Percentiles rank a stretch among this genome's conserved stretches.
Evolutionary conservation across 352 stramenopile species (phyloP).

Genomic region (Proteromonas lacertae): DNA sequence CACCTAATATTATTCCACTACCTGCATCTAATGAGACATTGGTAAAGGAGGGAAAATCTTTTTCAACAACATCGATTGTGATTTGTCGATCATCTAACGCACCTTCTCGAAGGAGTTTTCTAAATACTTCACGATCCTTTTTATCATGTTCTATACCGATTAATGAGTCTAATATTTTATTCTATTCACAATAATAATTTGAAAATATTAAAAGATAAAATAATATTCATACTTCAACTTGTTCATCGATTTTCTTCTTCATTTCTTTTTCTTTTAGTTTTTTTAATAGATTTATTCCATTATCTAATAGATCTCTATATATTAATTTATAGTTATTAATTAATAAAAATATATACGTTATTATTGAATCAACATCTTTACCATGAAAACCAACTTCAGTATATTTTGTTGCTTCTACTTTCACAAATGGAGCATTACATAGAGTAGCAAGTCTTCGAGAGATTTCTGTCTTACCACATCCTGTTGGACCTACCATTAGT

Average conservation of each 20-base stretch:
- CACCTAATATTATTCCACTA: no score
- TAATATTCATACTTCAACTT: conserved; percentile 17
- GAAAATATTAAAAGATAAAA: background rate
- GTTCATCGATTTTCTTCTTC: conserved; percentile 42
- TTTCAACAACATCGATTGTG: conserved; percentile 25
- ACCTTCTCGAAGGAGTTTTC: conserved; percentile 42
- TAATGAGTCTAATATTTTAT: conserved; percentile 66
- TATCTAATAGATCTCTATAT: conserved; percentile 11
- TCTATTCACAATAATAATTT: conserved; percentile 18
- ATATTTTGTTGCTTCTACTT: conserved; percentile 96
- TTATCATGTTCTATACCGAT: conserved; percentile 33
- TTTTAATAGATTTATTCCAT: no score
- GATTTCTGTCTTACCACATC: conserved; percentile 89
- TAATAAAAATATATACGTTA: conserved; percentile 93
- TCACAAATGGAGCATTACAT: conserved; percentile 78
- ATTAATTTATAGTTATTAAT: conserved; percentile 67
- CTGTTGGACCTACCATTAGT: conserved; percentile 92
- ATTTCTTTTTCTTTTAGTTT: conserved; percentile 20
- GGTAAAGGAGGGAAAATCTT: no score
- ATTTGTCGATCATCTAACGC: conserved; percentile 29
- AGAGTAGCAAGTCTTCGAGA: conserved; percentile 76
- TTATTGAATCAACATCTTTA: conserved; percentile 94
- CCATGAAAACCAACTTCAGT: conserved; percentile 97
- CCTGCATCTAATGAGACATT: no score
- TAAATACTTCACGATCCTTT: conserved; percentile 23